Base-by-base conservation (phyloP, 192 early-diverging fungal species). In the Geranomyces michiganensis region DNA sequence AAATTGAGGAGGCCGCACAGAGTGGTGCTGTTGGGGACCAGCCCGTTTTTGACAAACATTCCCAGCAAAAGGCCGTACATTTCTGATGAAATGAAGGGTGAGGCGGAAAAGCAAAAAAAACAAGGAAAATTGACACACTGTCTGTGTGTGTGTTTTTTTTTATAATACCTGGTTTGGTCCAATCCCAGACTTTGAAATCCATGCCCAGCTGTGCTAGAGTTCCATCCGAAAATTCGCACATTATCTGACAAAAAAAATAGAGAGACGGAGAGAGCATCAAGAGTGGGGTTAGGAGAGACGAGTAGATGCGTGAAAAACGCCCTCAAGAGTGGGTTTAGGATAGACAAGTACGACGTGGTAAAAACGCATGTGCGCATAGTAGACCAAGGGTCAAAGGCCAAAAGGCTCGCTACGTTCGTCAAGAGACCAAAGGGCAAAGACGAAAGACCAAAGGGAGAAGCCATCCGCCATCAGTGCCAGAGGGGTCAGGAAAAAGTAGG, bases 11-110 rank as follows among this genome's bases (percentile, higher is more conserved):
- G 78, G 62, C 85, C 84, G 21, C 81, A 78, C 9, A 87, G 75
- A 31, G 89, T 84, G 67, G 84, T 78, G 26, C 89, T 75, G 19
- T 85, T 82, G 27, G 82, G 75, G 47, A 89, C 76, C 4, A 97
- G 74, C 45, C 87, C 88, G 21, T 89, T 66, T 12, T 82, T 80
- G 51, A 83, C 81, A 71, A 95, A 90, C 77, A 94, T 89, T 43
- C 90, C 90, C 71, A 96, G 82, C 41, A 94, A 73, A 53, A 92
- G 87, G 1, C 94, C 95, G 75, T 92, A 92, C 56, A 94, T 85
- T 70, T 94, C 93, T 71, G 33, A n/a, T 13, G 30, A 65, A 5
- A 2, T n/a, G 17, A 41, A 41, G n/a, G n/a, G 14, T 59, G 21
- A 21, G 12, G 10, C 46, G 46, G 19, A 14, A 19, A 19, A 47